phyloP scores from a whole-genome alignment of 495 filamentous ascomycete genomes.

The Glarea lozoyensis region DNA sequence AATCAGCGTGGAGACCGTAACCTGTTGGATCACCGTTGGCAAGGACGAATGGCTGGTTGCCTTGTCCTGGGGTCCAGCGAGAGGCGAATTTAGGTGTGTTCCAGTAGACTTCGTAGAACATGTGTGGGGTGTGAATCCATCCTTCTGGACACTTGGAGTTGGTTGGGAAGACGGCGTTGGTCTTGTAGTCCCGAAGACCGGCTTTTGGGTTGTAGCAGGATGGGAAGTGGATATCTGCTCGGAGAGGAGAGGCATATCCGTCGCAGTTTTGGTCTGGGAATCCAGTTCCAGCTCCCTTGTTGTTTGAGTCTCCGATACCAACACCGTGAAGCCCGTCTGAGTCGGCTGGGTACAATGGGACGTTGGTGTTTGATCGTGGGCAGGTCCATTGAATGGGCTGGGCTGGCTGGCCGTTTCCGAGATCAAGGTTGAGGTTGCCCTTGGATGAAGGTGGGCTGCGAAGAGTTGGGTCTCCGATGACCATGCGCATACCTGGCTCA shows the following conservation, averaged over 20 bases:
- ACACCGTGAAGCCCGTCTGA: slow-evolving; percentile 25
- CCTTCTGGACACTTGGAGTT: slow-evolving; percentile 43
- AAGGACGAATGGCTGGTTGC: slow-evolving; percentile 35
- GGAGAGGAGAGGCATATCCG: slow-evolving; percentile 39
- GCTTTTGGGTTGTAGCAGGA: slow-evolving; percentile 78
- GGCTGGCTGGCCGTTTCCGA: slow-evolving; percentile 10
- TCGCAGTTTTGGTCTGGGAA: slow-evolving; percentile 53
- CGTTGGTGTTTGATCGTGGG: slow-evolving; percentile 24
- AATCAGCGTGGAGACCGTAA: slow-evolving; percentile 68
- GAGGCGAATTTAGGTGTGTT: slow-evolving; percentile 42
- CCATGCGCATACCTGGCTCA: slow-evolving; percentile 63
- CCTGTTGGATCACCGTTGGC: slow-evolving; percentile 57
- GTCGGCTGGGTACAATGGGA: slow-evolving; percentile 15
- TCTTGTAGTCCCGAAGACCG: slow-evolving; percentile 50
- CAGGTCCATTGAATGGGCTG: slow-evolving; percentile 44
- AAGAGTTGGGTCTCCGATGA: slow-evolving; percentile 52
- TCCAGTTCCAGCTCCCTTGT: slow-evolving; percentile 27
- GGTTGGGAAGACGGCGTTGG: slow-evolving; percentile 49
- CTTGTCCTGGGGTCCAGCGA: slow-evolving; percentile 38
- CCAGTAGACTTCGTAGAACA: slow-evolving; percentile 59
- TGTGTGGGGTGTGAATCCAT: slow-evolving; percentile 33
- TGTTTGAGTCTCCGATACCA: slow-evolving; percentile 39
- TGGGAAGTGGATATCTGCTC: slow-evolving; percentile 82
- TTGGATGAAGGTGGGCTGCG: slow-evolving; percentile 31
- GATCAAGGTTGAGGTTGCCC: slow-evolving; percentile 22